Conservation (phyloP, 352 stramenopile genomes). For the Globisporangium okanoganense region DNA sequence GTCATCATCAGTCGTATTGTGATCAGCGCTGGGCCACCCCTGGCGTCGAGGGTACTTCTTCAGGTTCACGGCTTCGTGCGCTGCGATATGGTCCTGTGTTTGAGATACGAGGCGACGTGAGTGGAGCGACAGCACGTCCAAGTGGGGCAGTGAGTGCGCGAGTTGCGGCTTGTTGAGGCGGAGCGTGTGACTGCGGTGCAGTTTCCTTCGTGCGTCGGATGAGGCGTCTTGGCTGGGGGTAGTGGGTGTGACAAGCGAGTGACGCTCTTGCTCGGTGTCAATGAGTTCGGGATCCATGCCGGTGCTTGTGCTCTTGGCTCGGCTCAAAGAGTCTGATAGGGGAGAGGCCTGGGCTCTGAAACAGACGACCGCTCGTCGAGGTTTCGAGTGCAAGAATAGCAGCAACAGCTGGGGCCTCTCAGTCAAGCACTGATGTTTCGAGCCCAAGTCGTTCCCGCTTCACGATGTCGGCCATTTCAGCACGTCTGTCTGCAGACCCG, state of each 20-base stretch:
- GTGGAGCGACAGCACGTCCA: constrained; percentile 68
- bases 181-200: background rate
- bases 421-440: too few species aligned
- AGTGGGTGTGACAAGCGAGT: background rate
- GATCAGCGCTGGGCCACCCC: background rate
- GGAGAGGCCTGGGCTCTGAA: too few species aligned
- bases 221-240: background rate
- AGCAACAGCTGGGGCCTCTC: background rate
- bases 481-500: too few species aligned
- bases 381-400: background rate
- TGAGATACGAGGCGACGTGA: constrained; percentile 43
- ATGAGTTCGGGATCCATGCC: background rate
- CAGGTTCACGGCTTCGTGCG: constrained; percentile 8
- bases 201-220: background rate
- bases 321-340: background rate
- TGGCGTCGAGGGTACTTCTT: constrained; percentile 8
- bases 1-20: constrained; percentile 4
- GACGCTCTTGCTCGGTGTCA: background rate
- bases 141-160: constrained; percentile 25
- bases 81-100: constrained; percentile 28
- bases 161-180: background rate
- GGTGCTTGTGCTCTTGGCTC: background rate
- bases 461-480: too few species aligned
- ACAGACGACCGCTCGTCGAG: too few species aligned
- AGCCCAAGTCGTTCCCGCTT: too few species aligned